A percentile compares a stretch with the other conserved stretches of the same genome.
Evolutionary conservation across 768 basidiomycete genomes (phyloP).

Genomic region (Gymnopilus dilepis): DNA sequence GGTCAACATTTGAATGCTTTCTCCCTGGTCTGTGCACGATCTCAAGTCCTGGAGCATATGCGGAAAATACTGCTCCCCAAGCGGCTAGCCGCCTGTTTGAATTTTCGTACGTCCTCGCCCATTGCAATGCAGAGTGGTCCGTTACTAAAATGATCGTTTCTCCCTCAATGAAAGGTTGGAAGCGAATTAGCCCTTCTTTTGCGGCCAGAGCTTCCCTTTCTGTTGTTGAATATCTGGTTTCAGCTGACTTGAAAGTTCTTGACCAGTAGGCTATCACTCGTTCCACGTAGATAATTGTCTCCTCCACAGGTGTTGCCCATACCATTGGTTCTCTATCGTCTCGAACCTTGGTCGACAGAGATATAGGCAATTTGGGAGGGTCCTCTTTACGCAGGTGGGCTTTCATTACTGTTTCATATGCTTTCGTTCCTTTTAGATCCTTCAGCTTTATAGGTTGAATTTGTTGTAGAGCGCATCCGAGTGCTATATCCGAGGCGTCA

Average conservation of each 20-base stretch:
- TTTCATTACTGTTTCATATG: constrained; percentile 1
- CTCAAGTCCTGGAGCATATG: neutral
- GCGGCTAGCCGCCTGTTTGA: neutral
- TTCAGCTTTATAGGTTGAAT: constrained; percentile 5
- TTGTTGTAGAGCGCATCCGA: constrained; percentile 11
- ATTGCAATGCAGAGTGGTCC: too few species aligned
- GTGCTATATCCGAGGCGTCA: too few species aligned
- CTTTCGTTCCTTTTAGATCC: constrained; percentile 9
- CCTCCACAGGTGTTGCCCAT: neutral
- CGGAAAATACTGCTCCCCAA: constrained; percentile 6
- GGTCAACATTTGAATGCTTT: constrained; percentile 5
- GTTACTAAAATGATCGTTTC: too few species aligned
- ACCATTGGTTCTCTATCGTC: neutral
- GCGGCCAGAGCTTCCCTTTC: constrained; percentile 9
- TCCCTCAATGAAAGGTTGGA: too few species aligned
- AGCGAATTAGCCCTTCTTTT: too few species aligned
- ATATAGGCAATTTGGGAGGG: neutral
- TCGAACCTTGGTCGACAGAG: neutral
- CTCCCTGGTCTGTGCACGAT: constrained; percentile 6
- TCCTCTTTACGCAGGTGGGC: neutral
- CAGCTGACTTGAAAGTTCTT: neutral
- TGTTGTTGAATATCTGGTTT: constrained; percentile 6
- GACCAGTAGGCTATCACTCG: constrained; percentile 12
- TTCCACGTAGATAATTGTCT: neutral
- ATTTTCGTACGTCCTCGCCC: constrained; percentile 1